Conservation (phyloP, 2,329 filamentous ascomycete species). For the Sporothrix pallida region DNA sequence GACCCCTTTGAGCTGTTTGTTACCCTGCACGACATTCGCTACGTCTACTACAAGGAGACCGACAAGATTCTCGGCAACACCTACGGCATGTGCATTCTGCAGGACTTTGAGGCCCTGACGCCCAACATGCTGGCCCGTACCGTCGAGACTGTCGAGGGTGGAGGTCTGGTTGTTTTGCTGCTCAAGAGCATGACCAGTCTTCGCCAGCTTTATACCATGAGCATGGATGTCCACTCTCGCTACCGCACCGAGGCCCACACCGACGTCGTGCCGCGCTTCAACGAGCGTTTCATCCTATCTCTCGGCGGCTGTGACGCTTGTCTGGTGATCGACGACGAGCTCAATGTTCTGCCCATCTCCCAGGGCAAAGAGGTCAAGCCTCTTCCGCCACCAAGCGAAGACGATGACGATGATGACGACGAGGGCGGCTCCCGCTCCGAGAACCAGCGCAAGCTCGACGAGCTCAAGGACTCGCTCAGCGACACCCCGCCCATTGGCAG, state of each 20-base stretch:
- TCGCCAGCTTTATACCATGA: conserved; percentile 94
- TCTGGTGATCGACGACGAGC: conserved; percentile 93
- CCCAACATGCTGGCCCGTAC: conserved; percentile 95
- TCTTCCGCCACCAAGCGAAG: conserved; percentile 75
- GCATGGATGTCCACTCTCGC: conserved; percentile 96
- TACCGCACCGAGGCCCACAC: conserved; percentile 96
- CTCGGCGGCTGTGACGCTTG: conserved; percentile 94
- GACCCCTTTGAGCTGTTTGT: conserved; percentile 98
- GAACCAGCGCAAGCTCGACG: conserved; percentile 77
- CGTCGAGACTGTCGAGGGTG: conserved; percentile 96
- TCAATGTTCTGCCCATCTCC: conserved; percentile 96
- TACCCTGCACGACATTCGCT: conserved; percentile 94
- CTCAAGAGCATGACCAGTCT: conserved; percentile 96
- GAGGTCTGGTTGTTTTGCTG: conserved; percentile 85
- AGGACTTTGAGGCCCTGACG: conserved; percentile 97
- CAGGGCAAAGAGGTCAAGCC: conserved; percentile 88
- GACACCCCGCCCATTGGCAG: conserved; percentile 87
- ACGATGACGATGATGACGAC: conserved; percentile 71
- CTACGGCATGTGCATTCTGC: conserved; percentile 80
- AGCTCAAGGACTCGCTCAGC: conserved; percentile 83
- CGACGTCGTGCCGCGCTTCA: conserved; percentile 94
- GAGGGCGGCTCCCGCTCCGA: conserved; percentile 63
- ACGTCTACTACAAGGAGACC: conserved; percentile 99
- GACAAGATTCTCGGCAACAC: conserved; percentile 98
- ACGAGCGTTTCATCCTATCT: conserved; percentile 95